phyloP scores from a whole-genome alignment of 2,329 filamentous ascomycete species.

The Penicillium hordei region DNA sequence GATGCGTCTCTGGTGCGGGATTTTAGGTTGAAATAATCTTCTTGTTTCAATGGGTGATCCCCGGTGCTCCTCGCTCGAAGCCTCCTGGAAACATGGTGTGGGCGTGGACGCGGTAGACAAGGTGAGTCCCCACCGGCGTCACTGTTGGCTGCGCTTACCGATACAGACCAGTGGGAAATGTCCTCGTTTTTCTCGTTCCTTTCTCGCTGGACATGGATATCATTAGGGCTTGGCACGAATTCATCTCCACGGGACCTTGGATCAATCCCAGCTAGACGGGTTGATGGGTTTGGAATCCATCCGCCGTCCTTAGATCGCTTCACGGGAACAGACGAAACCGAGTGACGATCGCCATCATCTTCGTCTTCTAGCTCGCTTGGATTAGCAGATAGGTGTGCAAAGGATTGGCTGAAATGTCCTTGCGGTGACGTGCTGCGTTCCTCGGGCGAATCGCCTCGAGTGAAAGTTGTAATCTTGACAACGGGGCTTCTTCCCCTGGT shows the following conservation, averaged over 20 bases:
- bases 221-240: conserved; percentile 51
- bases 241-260: conserved; percentile 48
- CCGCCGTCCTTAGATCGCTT: conserved; percentile 47
- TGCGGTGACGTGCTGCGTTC: conserved; percentile 20
- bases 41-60: conserved; percentile 32
- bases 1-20: conserved; percentile 34
- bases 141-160: conserved; percentile 50
- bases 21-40: conserved; percentile 37
- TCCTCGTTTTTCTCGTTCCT: conserved; percentile 54
- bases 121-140: conserved; percentile 35
- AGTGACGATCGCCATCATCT: conserved; percentile 21
- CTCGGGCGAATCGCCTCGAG: conserved; percentile 46
- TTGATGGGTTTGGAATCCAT: conserved; percentile 43
- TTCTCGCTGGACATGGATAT: conserved; percentile 49
- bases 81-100: conserved; percentile 29
- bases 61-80: conserved; percentile 50
- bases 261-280: conserved; percentile 48
- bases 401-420: conserved; percentile 35
- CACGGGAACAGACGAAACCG: conserved; percentile 22
- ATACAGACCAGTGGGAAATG: conserved; percentile 54
- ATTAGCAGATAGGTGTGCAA: conserved; percentile 38
- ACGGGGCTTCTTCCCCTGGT: conserved; percentile 43
- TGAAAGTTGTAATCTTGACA: conserved; percentile 46
- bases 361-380: conserved; percentile 29
- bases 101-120: conserved; percentile 22